Evolutionary conservation across 2,329 filamentous ascomycete species (phyloP).

Genomic region (Aspergillus bombycis): DNA sequence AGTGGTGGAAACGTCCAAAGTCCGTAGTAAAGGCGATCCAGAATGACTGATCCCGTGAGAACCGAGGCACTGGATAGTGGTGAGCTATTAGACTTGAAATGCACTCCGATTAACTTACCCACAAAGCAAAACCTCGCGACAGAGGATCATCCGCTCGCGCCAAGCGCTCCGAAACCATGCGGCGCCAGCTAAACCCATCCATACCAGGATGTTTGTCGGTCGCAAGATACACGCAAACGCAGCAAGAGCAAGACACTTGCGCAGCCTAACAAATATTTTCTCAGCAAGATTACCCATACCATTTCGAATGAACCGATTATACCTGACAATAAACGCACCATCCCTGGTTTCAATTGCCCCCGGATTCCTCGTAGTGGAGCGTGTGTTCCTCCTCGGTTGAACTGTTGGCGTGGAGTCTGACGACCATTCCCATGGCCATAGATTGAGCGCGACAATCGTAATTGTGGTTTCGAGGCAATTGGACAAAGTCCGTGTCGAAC

Average conservation of each 20-base stretch:
- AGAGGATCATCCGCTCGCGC: slow-evolving; percentile 54
- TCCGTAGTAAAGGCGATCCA: slow-evolving; percentile 80
- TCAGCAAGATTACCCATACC: not conserved
- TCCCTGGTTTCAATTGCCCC: not conserved
- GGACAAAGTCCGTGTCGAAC: slow-evolving; percentile 87
- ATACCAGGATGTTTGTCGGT: slow-evolving; percentile 87
- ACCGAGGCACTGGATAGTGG: slow-evolving; percentile 52
- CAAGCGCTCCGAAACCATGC: slow-evolving; percentile 51
- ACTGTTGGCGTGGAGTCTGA: slow-evolving; percentile 45
- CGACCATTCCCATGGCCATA: slow-evolving; percentile 84
- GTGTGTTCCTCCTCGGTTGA: slow-evolving; percentile 7
- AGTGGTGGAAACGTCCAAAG: slow-evolving; percentile 87
- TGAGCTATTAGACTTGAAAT: slow-evolving; percentile 12
- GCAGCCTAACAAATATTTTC: slow-evolving; percentile 48
- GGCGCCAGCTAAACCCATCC: slow-evolving; percentile 68
- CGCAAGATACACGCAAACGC: slow-evolving; percentile 82
- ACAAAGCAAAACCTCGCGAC: slow-evolving; percentile 68
- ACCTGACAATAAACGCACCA: slow-evolving; percentile 28
- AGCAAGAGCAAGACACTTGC: slow-evolving; percentile 72
- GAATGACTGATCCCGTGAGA: slow-evolving; percentile 64
- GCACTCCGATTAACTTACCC: slow-evolving; percentile 34
- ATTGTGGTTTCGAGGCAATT: slow-evolving; percentile 92
- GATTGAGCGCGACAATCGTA: slow-evolving; percentile 75
- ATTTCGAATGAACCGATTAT: slow-evolving; percentile 8
- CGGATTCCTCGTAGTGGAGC: not conserved